Evolutionary conservation across 2,329 filamentous ascomycete species (phyloP).

Genomic region (Fusarium robinianum): DNA sequence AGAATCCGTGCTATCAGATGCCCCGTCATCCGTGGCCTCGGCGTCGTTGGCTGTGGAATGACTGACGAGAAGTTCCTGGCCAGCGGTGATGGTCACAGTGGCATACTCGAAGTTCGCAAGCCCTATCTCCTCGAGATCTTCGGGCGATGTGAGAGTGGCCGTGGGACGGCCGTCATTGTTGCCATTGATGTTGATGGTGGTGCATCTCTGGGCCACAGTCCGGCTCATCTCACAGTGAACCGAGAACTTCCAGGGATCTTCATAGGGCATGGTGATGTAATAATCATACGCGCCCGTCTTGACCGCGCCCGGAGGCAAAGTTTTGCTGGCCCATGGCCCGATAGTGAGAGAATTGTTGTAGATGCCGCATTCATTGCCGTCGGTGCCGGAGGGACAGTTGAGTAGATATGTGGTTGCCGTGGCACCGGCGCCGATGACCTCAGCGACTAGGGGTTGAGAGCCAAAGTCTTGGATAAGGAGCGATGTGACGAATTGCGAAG

Average conservation of each 20-base stretch:
- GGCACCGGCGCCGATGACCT: constrained; percentile 10
- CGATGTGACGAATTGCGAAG: constrained; percentile 6
- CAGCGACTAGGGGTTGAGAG: background rate
- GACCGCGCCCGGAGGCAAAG: constrained; percentile 5
- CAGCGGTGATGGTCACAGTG: constrained; percentile 11
- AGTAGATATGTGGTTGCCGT: constrained; percentile 15
- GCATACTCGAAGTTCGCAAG: background rate
- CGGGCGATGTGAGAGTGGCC: background rate
- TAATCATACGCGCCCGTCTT: constrained; percentile 9
- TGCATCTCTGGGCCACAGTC: constrained; percentile 1
- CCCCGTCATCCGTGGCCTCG: too few species aligned
- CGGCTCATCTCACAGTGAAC: constrained; percentile 11
- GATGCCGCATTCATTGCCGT: constrained; percentile 6
- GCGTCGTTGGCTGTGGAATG: too few species aligned
- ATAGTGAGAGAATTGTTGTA: constrained; percentile 6
- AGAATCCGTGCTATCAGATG: too few species aligned
- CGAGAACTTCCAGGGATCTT: constrained; percentile 5
- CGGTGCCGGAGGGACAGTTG: constrained; percentile 6
- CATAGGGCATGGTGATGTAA: background rate
- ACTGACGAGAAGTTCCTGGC: constrained; percentile 12
- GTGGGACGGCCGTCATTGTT: constrained; percentile 7
- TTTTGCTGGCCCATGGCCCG: constrained; percentile 21
- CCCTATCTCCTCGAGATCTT: background rate
- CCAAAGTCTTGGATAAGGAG: background rate
- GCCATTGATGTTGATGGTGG: constrained; percentile 8